phyloP scores from a whole-genome alignment of 805 yeast genomes.

The Kazachstania viticola region DNA sequence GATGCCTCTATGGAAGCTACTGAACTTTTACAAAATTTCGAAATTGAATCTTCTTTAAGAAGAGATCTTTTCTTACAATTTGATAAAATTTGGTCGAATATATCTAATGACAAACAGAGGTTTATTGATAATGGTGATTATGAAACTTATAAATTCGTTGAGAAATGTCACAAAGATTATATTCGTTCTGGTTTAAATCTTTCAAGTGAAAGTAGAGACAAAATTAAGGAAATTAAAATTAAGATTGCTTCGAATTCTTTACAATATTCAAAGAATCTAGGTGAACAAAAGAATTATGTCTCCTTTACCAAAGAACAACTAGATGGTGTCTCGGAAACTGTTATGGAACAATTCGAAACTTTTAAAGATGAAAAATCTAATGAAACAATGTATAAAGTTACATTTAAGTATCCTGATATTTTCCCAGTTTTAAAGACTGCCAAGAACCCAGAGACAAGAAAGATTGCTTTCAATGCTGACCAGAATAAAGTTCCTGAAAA shows the following conservation, averaged over 20 bases:
- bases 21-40: conserved; percentile 40
- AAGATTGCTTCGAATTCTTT: conserved; percentile 46
- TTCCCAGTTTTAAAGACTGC: conserved; percentile 73
- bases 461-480: conserved; percentile 50
- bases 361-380: conserved; percentile 30
- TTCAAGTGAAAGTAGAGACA: conserved; percentile 40
- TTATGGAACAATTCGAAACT: conserved; percentile 44
- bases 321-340: conserved; percentile 61
- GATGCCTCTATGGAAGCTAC: conserved; percentile 61
- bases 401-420: conserved; percentile 73
- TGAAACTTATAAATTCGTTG: conserved; percentile 47
- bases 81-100: conserved; percentile 37
- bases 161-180: conserved; percentile 44
- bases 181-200: conserved; percentile 61
- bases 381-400: conserved; percentile 43
- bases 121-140: conserved; percentile 24
- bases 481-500: conserved; percentile 59
- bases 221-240: conserved; percentile 47
- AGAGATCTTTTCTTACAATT: conserved; percentile 53
- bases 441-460: conserved; percentile 50
- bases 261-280: conserved; percentile 51
- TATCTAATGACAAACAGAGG: conserved; percentile 17
- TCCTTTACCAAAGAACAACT: conserved; percentile 54
- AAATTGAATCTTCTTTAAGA: conserved; percentile 56
- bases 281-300: conserved; percentile 55